A percentile compares a stretch with the other conserved stretches of the same genome.
Conservation (phyloP, 345 rosid genomes). For the Eutrema yunnanense region DNA sequence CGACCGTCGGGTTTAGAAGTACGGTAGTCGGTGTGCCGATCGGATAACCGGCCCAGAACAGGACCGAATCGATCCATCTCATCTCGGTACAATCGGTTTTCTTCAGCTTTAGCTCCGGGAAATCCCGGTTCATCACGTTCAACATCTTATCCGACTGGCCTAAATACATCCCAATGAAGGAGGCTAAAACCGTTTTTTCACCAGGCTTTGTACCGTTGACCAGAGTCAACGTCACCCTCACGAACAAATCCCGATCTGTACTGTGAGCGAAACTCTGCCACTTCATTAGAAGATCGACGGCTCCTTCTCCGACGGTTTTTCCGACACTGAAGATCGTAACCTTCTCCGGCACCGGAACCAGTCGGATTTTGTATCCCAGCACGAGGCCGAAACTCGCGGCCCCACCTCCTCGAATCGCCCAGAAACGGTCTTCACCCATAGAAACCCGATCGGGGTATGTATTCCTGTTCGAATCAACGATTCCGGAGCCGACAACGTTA, state of each 20-base stretch:
- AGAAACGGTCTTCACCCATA: conserved; percentile 58
- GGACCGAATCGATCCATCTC: conserved; percentile 48
- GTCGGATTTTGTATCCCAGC: conserved; percentile 35
- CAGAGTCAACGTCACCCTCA: conserved; percentile 14
- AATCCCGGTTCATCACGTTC: conserved; percentile 28
- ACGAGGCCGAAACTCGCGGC: conserved; percentile 55
- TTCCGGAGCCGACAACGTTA: conserved; percentile 39
- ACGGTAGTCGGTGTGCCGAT: conserved; percentile 17
- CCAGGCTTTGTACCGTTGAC: conserved; percentile 18
- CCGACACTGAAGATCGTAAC: conserved; percentile 18
- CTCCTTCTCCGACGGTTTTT: conserved; percentile 21
- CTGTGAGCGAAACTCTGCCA: conserved; percentile 25
- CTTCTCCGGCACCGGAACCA: conserved; percentile 40
- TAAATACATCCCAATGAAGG: conserved; percentile 38
- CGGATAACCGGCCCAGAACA: conserved; percentile 31
- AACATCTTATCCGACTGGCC: conserved; percentile 35
- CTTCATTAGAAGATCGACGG: conserved; percentile 13
- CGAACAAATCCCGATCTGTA: conserved; percentile 13
- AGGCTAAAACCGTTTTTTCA: conserved; percentile 30
- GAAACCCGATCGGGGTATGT: conserved; percentile 32
- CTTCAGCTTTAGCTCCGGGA: conserved; percentile 43
- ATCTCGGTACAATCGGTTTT: conserved; percentile 42
- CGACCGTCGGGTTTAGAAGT: conserved; percentile 20
- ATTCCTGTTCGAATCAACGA: conserved; percentile 31
- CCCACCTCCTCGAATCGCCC: conserved; percentile 62